Conservation (phyloP, 2,329 filamentous ascomycete genomes). For the Alternaria triticimaculans region DNA sequence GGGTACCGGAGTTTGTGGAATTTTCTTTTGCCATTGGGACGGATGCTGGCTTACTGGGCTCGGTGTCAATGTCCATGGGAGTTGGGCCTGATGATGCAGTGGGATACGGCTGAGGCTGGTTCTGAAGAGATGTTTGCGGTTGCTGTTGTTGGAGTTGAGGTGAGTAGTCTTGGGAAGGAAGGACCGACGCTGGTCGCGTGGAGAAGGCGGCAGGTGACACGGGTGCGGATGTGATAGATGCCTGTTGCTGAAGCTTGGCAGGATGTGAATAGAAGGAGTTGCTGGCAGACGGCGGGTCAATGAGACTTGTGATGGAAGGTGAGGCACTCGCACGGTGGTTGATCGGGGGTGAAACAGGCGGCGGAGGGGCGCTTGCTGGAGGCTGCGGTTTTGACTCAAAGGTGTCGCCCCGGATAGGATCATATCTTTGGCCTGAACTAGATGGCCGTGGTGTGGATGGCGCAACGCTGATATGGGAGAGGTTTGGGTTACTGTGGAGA, state of each 20-base stretch:
- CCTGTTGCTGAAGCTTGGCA: slow-evolving; percentile 42
- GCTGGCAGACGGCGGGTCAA: slow-evolving; percentile 68
- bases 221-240: slow-evolving; percentile 49
- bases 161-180: slow-evolving; percentile 37
- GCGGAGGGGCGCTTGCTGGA: slow-evolving; percentile 54
- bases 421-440: slow-evolving; percentile 82
- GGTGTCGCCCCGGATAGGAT: slow-evolving; percentile 77
- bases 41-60: slow-evolving; percentile 32
- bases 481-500: slow-evolving; percentile 47
- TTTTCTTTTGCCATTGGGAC: slow-evolving; percentile 45
- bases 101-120: slow-evolving; percentile 7
- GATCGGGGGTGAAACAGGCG: slow-evolving; percentile 58
- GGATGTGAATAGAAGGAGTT: slow-evolving; percentile 46
- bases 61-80: slow-evolving; percentile 49
- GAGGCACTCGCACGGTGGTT: slow-evolving; percentile 85
- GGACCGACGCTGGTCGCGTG: slow-evolving; percentile 33
- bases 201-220: slow-evolving; percentile 47
- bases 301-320: slow-evolving; percentile 88
- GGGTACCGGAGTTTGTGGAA: slow-evolving; percentile 42
- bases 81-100: slow-evolving; percentile 28
- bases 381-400: slow-evolving; percentile 50
- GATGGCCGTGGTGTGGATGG: slow-evolving; percentile 59
- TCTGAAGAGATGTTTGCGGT: slow-evolving; percentile 11
- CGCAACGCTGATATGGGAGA: slow-evolving; percentile 52
- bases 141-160: slow-evolving; percentile 28